Evolutionary conservation across 2,329 filamentous ascomycete genomes (phyloP).

Genomic region (Alternaria metachromatica): DNA sequence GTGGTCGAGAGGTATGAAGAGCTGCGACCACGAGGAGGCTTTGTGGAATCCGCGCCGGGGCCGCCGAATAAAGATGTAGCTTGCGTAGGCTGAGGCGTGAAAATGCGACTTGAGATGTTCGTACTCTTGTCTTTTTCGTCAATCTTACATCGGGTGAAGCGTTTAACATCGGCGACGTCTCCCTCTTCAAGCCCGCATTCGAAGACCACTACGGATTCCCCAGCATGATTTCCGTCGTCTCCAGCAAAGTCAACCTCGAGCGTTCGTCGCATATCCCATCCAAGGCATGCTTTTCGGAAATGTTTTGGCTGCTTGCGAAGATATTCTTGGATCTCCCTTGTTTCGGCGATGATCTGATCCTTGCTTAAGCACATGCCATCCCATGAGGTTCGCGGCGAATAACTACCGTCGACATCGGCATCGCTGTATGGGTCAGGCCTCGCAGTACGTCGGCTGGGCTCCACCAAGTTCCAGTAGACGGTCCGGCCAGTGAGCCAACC

Average conservation of each 20-base stretch:
- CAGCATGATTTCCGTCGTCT: slow-evolving; percentile 76
- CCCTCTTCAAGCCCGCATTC: slow-evolving; percentile 72
- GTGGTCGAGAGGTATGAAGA: slow-evolving; percentile 45
- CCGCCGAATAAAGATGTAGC: slow-evolving; percentile 60
- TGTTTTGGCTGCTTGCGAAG: slow-evolving; percentile 75
- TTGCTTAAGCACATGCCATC: slow-evolving; percentile 73
- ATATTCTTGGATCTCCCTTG: slow-evolving; percentile 80
- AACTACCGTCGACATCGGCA: slow-evolving; percentile 69
- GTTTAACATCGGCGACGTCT: slow-evolving; percentile 59
- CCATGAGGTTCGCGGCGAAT: slow-evolving; percentile 80
- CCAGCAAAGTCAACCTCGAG: slow-evolving; percentile 89
- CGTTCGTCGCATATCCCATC: slow-evolving; percentile 90
- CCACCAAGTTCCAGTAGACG: slow-evolving; percentile 80
- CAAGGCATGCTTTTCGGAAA: slow-evolving; percentile 77
- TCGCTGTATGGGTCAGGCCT: slow-evolving; percentile 76
- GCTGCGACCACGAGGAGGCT: slow-evolving; percentile 32
- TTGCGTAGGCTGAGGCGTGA: slow-evolving; percentile 24
- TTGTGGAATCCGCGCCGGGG: slow-evolving; percentile 38
- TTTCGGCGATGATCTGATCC: slow-evolving; percentile 76
- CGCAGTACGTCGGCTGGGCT: slow-evolving; percentile 75
- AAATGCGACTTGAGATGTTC: slow-evolving; percentile 21
- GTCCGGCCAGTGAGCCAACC: slow-evolving; percentile 84
- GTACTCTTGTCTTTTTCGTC: slow-evolving; percentile 36
- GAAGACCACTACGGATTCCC: slow-evolving; percentile 78
- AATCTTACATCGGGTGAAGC: slow-evolving; percentile 64